Evolutionary conservation across 345 rosid species (phyloP), one percentile per base, ranked within the genome.

Genomic region (Heritiera littoralis): DNA sequence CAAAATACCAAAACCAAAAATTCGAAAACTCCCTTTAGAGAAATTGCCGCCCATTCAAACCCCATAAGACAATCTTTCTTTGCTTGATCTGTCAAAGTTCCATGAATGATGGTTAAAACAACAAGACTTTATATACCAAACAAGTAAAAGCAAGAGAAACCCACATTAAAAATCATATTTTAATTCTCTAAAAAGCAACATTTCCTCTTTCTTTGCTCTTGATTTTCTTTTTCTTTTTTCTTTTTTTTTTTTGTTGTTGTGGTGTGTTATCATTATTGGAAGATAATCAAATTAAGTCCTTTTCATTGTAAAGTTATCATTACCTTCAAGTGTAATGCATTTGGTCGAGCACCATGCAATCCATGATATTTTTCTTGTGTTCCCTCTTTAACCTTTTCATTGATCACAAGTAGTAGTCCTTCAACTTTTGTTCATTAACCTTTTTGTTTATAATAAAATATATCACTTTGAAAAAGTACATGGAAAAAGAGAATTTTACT

Each of bases 71-170:
- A 51, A n/a, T 69, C 38, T 5, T 43, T 32, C 38, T 5, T 43
- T 32, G 66, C 41, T 30, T 63, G 7, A 63, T 63, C 66, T 14
- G 73, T 68, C 35, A 68, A 68, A 68, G 73, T 11, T 69, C 56
- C 38, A 69, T 69, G 3, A 11, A 69, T 69, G 56, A 46, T 41
- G 35, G 73, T 45, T 43, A 68, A 68, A 68, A 45, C 14, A 68
- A 68, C 35, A 68, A 45, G 7, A 68, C 73, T 43, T 58, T 66
- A n/a, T 69, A 2, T 46, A 46, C 74, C 40, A 17, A 46, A 43
- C 72, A 15, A 66, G 72, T 13, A 41, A 66, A 67, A 67, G 52
- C 30, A 67, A 67, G 9, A 43, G 20, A 38, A 66, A 66, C 43
- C 41, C 7, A 63, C 38, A 35, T n/a, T 35, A 2, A 11, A 61